Evolutionary conservation across 371 early-diverging fungal genomes (phyloP).

Genomic region (Syncephalastrum racemosum): DNA sequence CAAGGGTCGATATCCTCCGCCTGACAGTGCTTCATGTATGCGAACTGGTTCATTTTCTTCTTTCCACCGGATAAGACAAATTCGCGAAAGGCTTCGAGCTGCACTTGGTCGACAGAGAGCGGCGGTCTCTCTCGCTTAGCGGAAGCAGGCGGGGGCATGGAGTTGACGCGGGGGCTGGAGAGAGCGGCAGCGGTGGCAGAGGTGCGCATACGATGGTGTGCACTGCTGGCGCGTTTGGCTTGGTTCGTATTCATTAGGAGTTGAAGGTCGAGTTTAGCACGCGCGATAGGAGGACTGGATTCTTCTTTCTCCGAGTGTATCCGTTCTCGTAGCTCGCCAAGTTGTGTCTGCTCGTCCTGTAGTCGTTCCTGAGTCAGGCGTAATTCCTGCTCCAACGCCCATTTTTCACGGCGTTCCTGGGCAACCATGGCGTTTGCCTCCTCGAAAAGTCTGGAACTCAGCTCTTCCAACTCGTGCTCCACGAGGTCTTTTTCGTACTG

Average conservation of each 20-base stretch:
- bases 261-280: too few species aligned
- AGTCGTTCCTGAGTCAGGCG: conserved; percentile 63
- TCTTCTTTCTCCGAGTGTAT: conserved; percentile 3
- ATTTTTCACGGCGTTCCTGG: conserved; percentile 64
- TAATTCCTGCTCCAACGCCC: conserved; percentile 51
- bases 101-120: conserved; percentile 58
- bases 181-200: too few species aligned
- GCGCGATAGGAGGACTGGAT: too few species aligned
- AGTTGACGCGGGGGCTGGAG: conserved; percentile 9
- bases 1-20: conserved; percentile 82
- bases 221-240: too few species aligned
- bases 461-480: conserved; percentile 79
- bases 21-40: conserved; percentile 70
- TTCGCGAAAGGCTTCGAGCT: conserved; percentile 76
- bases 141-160: conserved; percentile 30
- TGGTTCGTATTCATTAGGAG: too few species aligned
- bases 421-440: conserved; percentile 83
- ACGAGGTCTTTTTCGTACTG: conserved; percentile 69
- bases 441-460: conserved; percentile 75
- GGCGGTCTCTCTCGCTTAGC: conserved; percentile 14
- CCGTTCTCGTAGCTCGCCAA: conserved; percentile 65
- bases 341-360: conserved; percentile 66
- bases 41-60: conserved; percentile 67
- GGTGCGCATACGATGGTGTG: too few species aligned
- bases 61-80: conserved; percentile 65